These are phyloP conservation scores for Neopestalotiopsis sp. DNA, from an alignment of 2,329 filamentous ascomycete genomes.

Conservation along the genomic window DNA sequence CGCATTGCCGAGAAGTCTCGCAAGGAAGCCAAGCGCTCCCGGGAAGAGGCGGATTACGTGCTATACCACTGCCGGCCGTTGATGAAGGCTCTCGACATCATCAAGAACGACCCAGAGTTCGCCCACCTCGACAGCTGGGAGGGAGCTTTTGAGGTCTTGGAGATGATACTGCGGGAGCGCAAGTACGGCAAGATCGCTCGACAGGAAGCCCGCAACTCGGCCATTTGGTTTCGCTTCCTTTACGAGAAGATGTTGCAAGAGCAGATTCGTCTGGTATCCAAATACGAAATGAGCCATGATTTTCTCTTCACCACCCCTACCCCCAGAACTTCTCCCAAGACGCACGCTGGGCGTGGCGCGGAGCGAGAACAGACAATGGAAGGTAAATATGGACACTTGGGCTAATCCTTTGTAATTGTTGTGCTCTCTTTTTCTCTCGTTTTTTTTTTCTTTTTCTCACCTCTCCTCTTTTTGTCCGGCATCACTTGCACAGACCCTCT, in stretches of 20 bases:
- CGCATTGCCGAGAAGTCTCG: conserved; percentile 3
- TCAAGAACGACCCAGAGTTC: conserved; percentile 9
- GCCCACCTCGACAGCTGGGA: conserved; percentile 8
- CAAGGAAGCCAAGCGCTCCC: not conserved
- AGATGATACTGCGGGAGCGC: conserved; percentile 8
- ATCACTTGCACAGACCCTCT: not conserved
- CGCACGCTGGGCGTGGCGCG: too few relatives aligned
- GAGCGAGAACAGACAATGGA: too few relatives aligned
- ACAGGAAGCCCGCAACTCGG: not conserved
- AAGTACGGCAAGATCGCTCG: not conserved
- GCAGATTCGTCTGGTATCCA: not conserved
- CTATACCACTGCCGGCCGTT: conserved; percentile 4
- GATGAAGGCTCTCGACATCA: conserved; percentile 4
- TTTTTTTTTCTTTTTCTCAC: too few relatives aligned
- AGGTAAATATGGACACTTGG: too few relatives aligned
- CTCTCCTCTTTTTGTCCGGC: too few relatives aligned
- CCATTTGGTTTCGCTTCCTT: not conserved
- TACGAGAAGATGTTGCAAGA: not conserved
- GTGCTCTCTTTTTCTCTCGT: too few relatives aligned
- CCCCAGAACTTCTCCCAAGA: too few relatives aligned
- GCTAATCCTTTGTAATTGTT: too few relatives aligned
- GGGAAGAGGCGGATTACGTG: not conserved
- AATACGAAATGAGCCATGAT: too few relatives aligned
- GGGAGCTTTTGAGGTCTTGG: conserved; percentile 4
- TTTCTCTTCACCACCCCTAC: too few relatives aligned